Evolutionary conservation across 306 rosid species (phyloP).

Genomic region (Coriaria nepalensis): DNA sequence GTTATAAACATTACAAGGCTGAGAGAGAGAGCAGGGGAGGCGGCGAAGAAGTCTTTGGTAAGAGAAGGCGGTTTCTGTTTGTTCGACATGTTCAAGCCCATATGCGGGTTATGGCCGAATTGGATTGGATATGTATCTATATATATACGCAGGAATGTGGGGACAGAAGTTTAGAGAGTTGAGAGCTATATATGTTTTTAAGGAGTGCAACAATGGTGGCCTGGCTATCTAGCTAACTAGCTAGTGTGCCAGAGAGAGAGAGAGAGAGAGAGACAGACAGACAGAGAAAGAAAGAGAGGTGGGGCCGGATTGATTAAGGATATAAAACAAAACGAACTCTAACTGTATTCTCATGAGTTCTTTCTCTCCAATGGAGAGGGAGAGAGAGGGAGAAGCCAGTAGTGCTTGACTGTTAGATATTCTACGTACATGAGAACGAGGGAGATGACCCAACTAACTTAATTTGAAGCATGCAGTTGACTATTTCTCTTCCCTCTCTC

Average conservation of each 20-base stretch:
- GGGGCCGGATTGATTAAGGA: constrained; percentile 50
- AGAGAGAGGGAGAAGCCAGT: constrained; percentile 30
- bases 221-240: background rate
- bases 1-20: constrained; percentile 43
- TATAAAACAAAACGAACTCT: constrained; percentile 70
- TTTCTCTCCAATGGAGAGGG: background rate
- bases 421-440: constrained; percentile 9
- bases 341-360: constrained; percentile 8
- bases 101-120: constrained; percentile 7
- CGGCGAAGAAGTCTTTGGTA: constrained; percentile 70
- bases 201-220: background rate
- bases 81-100: constrained; percentile 94
- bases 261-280: constrained; percentile 8
- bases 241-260: background rate
- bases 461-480: constrained; percentile 15
- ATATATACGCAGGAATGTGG: too few species aligned
- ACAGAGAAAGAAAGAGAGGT: constrained; percentile 7
- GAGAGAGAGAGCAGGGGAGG: constrained; percentile 92
- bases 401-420: constrained; percentile 95
- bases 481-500: too few species aligned
- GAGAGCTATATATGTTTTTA: constrained; percentile 14
- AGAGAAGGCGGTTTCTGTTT: constrained; percentile 52
- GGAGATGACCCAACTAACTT: constrained; percentile 46
- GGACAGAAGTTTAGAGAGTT: background rate
- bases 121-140: too few species aligned